Conservation (phyloP, 805 yeast genomes). For the Hanseniaspora lindneri region DNA sequence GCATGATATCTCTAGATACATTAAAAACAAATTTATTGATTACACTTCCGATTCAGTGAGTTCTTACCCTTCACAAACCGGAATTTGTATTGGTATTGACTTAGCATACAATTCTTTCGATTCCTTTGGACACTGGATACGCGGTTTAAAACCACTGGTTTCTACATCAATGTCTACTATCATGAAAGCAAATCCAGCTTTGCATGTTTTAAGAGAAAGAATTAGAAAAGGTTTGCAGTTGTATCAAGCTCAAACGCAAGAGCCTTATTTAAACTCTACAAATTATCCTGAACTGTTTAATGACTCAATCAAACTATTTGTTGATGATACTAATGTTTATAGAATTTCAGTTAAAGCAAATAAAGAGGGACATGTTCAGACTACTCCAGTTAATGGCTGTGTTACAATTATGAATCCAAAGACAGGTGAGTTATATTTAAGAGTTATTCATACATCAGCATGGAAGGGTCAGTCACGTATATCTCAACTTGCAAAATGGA, state of each 20-base stretch:
- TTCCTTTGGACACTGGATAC: constrained; percentile 96
- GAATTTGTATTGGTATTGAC: constrained; percentile 81
- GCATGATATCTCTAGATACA: constrained; percentile 88
- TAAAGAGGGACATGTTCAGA: constrained; percentile 81
- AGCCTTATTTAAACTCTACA: constrained; percentile 75
- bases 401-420: constrained; percentile 80
- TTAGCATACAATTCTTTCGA: constrained; percentile 92
- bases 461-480: constrained; percentile 96
- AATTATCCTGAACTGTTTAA: constrained; percentile 85
- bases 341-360: constrained; percentile 86
- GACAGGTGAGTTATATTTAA: constrained; percentile 79
- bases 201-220: constrained; percentile 83
- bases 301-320: constrained; percentile 68
- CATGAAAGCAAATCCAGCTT: constrained; percentile 89
- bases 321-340: constrained; percentile 91
- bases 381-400: constrained; percentile 89
- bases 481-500: constrained; percentile 93
- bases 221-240: constrained; percentile 87
- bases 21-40: constrained; percentile 83
- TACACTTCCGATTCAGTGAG: constrained; percentile 80
- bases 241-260: constrained; percentile 87
- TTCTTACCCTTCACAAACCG: constrained; percentile 85
- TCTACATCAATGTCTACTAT: constrained; percentile 87
- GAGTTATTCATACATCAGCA: constrained; percentile 82
- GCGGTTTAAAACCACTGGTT: constrained; percentile 79